Conservation (phyloP, 306 rosid genomes). For the Morella rubra region DNA sequence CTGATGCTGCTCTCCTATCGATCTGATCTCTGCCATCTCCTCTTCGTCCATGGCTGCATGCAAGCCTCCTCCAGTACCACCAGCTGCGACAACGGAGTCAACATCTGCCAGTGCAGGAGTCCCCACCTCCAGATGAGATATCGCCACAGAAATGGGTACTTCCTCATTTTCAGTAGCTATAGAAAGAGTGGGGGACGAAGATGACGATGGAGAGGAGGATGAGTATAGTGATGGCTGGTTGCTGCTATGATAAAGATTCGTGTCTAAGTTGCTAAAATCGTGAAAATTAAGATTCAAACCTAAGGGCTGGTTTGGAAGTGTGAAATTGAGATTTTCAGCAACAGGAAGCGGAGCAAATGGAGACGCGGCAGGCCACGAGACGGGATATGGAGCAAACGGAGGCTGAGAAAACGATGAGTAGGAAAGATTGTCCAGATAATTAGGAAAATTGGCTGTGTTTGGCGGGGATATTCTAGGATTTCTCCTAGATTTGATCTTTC, state of each 20-base stretch:
- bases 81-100: constrained; percentile 35
- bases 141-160: constrained; percentile 32
- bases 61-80: constrained; percentile 33
- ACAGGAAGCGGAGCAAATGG: constrained; percentile 35
- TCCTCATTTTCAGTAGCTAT: constrained; percentile 43
- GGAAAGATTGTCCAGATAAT: constrained; percentile 34
- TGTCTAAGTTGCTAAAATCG: constrained; percentile 58
- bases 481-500: constrained; percentile 49
- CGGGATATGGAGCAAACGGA: constrained; percentile 34
- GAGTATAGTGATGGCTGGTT: constrained; percentile 36
- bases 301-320: constrained; percentile 68
- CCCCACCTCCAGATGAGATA: constrained; percentile 38
- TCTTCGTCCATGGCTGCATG: constrained; percentile 75
- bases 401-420: constrained; percentile 31
- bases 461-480: constrained; percentile 57
- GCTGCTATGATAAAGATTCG: constrained; percentile 38
- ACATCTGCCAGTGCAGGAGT: constrained; percentile 34
- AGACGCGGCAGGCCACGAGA: constrained; percentile 42
- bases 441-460: constrained; percentile 38
- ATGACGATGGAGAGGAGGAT: constrained; percentile 46
- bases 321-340: constrained; percentile 50
- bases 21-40: constrained; percentile 79
- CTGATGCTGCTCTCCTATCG: constrained; percentile 75
- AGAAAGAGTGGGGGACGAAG: constrained; percentile 43
- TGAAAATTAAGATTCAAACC: constrained; percentile 86